A percentile compares a stretch with the other conserved stretches of the same genome.
phyloP scores from a whole-genome alignment of 768 basidiomycete genomes.

The Serendipita vermifera region DNA sequence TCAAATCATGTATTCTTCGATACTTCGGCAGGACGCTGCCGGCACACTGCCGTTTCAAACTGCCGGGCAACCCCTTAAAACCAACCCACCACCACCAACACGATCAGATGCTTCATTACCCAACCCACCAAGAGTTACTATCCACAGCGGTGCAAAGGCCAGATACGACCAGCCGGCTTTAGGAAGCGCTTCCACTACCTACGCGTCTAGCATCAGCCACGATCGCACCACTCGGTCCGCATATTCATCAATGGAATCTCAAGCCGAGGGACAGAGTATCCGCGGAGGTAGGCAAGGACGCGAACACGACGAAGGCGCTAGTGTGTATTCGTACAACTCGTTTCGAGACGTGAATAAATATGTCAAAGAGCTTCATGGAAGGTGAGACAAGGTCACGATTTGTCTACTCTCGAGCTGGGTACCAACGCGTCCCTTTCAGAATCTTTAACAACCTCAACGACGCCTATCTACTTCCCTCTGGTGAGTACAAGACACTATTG shows the following conservation, averaged over 20 bases:
- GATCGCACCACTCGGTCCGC: neutral
- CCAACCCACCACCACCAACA: no score
- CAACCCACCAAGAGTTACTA: no score
- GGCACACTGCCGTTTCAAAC: no score
- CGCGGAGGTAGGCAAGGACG: neutral
- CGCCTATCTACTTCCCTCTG: neutral
- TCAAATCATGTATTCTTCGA: no score
- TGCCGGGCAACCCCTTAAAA: no score
- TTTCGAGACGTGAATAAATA: neutral
- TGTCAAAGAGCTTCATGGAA: constrained; percentile 7
- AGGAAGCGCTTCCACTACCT: no score
- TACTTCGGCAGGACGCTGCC: no score
- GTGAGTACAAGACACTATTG: neutral
- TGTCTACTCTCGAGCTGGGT: neutral
- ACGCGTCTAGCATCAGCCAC: neutral
- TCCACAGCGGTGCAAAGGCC: no score
- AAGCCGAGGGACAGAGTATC: neutral
- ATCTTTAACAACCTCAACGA: constrained; percentile 3
- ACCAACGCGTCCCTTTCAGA: neutral
- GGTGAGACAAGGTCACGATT: no score
- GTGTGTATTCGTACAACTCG: neutral
- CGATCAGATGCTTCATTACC: no score
- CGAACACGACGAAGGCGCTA: neutral
- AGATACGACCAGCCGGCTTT: no score
- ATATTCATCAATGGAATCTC: no score